Conservation (phyloP, 768 basidiomycete genomes). For the Mycena capillaripes region DNA sequence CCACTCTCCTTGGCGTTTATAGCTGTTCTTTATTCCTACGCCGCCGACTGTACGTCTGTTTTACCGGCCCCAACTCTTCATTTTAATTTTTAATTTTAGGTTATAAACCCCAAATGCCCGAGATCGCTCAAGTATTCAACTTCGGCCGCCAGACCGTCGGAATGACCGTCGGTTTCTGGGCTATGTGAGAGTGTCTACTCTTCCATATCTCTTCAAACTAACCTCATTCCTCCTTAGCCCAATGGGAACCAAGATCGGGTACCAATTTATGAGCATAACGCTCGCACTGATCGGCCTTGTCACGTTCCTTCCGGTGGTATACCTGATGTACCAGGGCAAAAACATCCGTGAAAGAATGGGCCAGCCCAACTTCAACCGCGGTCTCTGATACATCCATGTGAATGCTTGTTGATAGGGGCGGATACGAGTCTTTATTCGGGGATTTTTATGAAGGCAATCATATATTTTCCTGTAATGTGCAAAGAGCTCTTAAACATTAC, state of each 20-base stretch:
- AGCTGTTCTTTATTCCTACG: conserved; percentile 31
- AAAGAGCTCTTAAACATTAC: too few relatives aligned
- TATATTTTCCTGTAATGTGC: too few relatives aligned
- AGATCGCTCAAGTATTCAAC: conserved; percentile 37
- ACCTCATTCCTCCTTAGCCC: conserved; percentile 18
- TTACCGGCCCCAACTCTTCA: neutral
- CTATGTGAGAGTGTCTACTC: neutral
- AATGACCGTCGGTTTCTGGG: conserved; percentile 40
- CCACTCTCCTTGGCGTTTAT: neutral
- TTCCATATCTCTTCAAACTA: neutral
- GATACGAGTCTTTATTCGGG: too few relatives aligned
- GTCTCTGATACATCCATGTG: conserved; percentile 14
- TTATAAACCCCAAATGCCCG: conserved; percentile 36
- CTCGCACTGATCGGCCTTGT: conserved; percentile 34
- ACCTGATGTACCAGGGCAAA: conserved; percentile 34
- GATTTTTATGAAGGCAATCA: too few relatives aligned
- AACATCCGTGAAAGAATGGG: conserved; percentile 30
- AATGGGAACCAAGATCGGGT: conserved; percentile 35
- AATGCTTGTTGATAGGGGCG: neutral
- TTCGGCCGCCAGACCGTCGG: conserved; percentile 35
- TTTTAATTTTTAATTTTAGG: neutral
- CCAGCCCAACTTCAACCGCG: conserved; percentile 30
- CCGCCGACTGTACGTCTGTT: conserved; percentile 22
- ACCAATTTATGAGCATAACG: conserved; percentile 36
- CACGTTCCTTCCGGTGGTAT: conserved; percentile 31